Conservation (phyloP, 768 basidiomycete genomes). For the Mycena alexandri region DNA sequence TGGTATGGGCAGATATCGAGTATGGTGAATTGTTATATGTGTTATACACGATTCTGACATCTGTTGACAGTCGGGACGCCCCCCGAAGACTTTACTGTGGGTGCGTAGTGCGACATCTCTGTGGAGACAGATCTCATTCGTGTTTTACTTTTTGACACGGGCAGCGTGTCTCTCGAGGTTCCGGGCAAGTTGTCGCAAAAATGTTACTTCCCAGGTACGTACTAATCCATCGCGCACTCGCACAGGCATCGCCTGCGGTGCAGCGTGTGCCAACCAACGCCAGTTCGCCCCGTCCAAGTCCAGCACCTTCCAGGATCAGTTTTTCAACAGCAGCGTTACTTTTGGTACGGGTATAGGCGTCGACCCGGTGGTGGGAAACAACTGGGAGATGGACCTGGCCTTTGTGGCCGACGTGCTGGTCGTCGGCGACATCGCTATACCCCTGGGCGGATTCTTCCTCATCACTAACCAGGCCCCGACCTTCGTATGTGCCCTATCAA, state of each 20-base stretch:
- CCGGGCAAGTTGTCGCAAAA: slow-evolving; percentile 3
- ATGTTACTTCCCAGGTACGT: not conserved
- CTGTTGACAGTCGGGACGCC: slow-evolving; percentile 38
- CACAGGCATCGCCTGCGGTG: slow-evolving; percentile 22
- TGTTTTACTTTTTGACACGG: slow-evolving; percentile 16
- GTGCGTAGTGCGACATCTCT: slow-evolving; percentile 15
- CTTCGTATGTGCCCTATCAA: not conserved
- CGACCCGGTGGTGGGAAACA: slow-evolving; percentile 44
- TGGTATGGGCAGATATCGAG: slow-evolving; percentile 36
- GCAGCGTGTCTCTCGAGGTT: slow-evolving; percentile 5
- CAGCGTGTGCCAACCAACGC: slow-evolving; percentile 29
- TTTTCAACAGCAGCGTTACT: not conserved
- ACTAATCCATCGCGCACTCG: not conserved
- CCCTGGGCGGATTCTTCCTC: slow-evolving; percentile 44
- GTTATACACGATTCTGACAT: not conserved
- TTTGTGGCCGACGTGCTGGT: slow-evolving; percentile 47
- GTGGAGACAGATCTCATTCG: not conserved
- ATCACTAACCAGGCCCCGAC: slow-evolving; percentile 49
- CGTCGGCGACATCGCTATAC: slow-evolving; percentile 43
- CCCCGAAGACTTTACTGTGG: slow-evolving; percentile 37
- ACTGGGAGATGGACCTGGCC: slow-evolving; percentile 45
- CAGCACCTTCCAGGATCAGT: slow-evolving; percentile 23
- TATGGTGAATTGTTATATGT: not conserved
- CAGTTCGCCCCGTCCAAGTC: slow-evolving; percentile 27
- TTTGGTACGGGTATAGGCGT: slow-evolving; percentile 42